Evolutionary conservation across 2,329 filamentous ascomycete genomes (phyloP).

Genomic region (Aspergillus melleus): DNA sequence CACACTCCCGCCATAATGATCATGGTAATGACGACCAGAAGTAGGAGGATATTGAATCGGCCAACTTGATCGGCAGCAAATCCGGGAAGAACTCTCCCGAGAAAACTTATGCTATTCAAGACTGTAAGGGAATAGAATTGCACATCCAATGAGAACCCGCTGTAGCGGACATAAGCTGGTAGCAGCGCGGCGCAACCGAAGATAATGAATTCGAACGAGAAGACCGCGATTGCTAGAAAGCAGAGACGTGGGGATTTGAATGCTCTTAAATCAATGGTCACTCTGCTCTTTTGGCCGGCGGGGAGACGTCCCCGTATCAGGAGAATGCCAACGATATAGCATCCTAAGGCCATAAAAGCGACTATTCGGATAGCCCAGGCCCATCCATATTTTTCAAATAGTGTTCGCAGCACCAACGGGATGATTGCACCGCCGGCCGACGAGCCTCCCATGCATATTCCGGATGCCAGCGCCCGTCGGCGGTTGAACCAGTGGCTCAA

Average conservation of each 20-base stretch:
- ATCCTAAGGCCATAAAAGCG: slow-evolving; percentile 37
- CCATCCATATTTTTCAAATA: slow-evolving; percentile 37
- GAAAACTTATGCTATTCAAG: slow-evolving; percentile 44
- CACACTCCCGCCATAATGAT: slow-evolving; percentile 46
- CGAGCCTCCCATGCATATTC: slow-evolving; percentile 42
- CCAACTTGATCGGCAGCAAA: slow-evolving; percentile 46
- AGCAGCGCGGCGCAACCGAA: slow-evolving; percentile 51
- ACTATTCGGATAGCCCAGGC: slow-evolving; percentile 38
- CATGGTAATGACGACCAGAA: slow-evolving; percentile 37
- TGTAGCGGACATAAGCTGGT: slow-evolving; percentile 46
- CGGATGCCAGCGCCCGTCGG: slow-evolving; percentile 38
- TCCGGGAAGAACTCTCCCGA: slow-evolving; percentile 48
- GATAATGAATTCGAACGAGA: slow-evolving; percentile 51
- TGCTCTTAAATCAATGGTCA: slow-evolving; percentile 42
- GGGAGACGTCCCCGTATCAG: slow-evolving; percentile 38
- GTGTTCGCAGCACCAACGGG: slow-evolving; percentile 34
- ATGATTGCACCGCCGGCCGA: slow-evolving; percentile 40
- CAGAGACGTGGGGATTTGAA: slow-evolving; percentile 45
- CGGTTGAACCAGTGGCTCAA: slow-evolving; percentile 44
- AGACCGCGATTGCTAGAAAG: slow-evolving; percentile 45
- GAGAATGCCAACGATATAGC: slow-evolving; percentile 31
- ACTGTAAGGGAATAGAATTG: slow-evolving; percentile 49
- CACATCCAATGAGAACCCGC: slow-evolving; percentile 38
- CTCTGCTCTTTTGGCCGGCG: slow-evolving; percentile 23
- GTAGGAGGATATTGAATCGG: slow-evolving; percentile 47